phyloP scores from a whole-genome alignment of 805 yeast genomes.

The Pichia paraexigua region DNA sequence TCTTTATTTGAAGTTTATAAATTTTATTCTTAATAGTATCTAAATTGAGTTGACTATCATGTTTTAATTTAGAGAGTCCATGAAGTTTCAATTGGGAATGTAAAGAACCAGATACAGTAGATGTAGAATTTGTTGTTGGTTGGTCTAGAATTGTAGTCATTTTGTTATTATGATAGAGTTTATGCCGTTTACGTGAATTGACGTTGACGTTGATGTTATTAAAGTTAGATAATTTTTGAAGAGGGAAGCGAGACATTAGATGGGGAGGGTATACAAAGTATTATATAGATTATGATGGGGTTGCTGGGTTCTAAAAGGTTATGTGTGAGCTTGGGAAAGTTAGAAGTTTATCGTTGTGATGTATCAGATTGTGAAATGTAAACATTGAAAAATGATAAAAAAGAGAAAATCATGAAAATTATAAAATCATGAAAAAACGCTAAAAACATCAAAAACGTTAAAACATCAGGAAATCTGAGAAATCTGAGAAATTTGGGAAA shows the following conservation, averaged over 20 bases:
- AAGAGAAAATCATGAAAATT: too few species aligned
- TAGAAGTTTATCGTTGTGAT: not conserved
- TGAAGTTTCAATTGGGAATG: not conserved
- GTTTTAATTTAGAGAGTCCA: constrained; percentile 1
- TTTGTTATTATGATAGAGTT: not conserved
- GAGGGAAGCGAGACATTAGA: not conserved
- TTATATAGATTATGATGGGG: not conserved
- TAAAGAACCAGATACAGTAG: not conserved
- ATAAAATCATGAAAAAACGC: too few species aligned
- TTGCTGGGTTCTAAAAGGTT: not conserved
- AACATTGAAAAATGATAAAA: not conserved
- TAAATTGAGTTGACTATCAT: constrained; percentile 16
- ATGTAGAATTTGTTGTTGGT: not conserved
- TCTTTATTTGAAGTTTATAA: constrained; percentile 21
- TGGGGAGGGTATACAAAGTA: not conserved
- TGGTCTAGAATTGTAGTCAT: not conserved
- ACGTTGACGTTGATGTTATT: too few species aligned
- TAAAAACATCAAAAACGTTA: too few species aligned
- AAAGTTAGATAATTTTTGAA: not conserved
- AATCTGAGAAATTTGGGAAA: too few species aligned
- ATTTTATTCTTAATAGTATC: constrained; percentile 19
- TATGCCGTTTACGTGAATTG: not conserved
- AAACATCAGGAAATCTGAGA: too few species aligned
- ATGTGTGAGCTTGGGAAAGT: not conserved
- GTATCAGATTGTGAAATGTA: not conserved